Percentiles rank a stretch among this genome's conserved stretches.
phyloP scores from a whole-genome alignment of 2,329 filamentous ascomycete species.

The Teratosphaeria viscida region DNA sequence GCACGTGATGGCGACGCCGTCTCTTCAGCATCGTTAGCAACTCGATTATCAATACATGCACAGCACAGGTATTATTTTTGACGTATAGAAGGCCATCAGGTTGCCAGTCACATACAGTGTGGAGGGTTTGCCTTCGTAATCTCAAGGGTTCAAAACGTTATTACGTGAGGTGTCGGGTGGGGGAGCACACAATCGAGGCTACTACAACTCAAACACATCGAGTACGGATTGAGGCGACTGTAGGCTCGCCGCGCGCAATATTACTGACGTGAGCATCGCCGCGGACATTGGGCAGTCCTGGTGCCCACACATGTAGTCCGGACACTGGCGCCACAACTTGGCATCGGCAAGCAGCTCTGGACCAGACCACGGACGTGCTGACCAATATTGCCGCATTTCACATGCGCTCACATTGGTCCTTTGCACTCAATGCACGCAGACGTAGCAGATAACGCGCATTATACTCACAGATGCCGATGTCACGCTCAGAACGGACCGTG shows the following conservation, averaged over 20 bases:
- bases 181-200: neutral
- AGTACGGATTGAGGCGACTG: neutral
- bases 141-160: neutral
- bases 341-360: neutral
- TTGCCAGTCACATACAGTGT: no score
- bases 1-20: neutral
- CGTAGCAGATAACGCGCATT: slow-evolving; percentile 10
- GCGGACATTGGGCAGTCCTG: neutral
- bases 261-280: neutral
- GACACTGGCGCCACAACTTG: neutral
- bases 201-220: neutral
- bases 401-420: slow-evolving; percentile 6
- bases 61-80: neutral
- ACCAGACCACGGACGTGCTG: neutral
- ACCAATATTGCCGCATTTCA: neutral
- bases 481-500: slow-evolving; percentile 14
- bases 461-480: slow-evolving; percentile 4
- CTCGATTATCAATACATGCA: neutral
- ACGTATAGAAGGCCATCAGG: no score
- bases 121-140: neutral
- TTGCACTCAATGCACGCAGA: slow-evolving; percentile 17
- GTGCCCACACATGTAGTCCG: neutral
- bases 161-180: no score
- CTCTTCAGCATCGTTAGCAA: neutral
- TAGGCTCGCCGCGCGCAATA: neutral